Base-by-base conservation (phyloP, 2,329 filamentous ascomycete genomes). In the Calonectria honghensis region DNA sequence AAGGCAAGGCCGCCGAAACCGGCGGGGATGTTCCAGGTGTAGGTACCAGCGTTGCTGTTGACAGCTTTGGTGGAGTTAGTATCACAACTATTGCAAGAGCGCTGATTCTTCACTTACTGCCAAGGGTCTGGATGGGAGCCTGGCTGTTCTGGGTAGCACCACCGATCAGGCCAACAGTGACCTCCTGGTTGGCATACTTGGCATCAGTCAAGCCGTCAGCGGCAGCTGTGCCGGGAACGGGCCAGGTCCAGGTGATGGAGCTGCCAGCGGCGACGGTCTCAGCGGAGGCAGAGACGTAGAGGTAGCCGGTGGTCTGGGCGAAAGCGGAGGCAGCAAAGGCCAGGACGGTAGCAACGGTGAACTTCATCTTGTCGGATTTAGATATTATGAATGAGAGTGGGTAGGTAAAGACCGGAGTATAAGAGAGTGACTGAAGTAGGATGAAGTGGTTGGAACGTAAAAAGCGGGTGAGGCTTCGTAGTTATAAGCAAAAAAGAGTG, bases 251-350 rank as follows among this genome's bases (percentile, higher is more conserved):
- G 74, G 13, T 6, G 51, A 54, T 16, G 29, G 14, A 5, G 27
- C 51, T 31, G 27, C 51, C 51, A 10, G 51, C 14, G 6, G 27
- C 18, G n/a, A 24, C 54, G 11, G 3, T 27, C 32, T 35, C 32
- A 35, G 32, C 32, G 6, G 32, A 2, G 4, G 16, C 57, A 6
- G 81, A 86, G 82, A 93, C 85, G 81, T 87, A 83, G 82, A 91
- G 87, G 85, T 92, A 93, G 81, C 88, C 88, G n/a, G 84, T 72
- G 64, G 88, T 89, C 84, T 91, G 90, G 66, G 90, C 91, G 74
- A 90, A 76, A 77, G 83, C 88, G 75, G 88, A 83, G 84, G 86
- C 85, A 80, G 87, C 87, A 77, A 90, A 86, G 81, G 90, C 90
- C 85, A 91, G 79, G 78, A 89, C 77, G 81, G 90, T 84, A 74